Evolutionary conservation across 2,329 filamentous ascomycete genomes (phyloP).

Genomic region (Epicoccum nigrum): DNA sequence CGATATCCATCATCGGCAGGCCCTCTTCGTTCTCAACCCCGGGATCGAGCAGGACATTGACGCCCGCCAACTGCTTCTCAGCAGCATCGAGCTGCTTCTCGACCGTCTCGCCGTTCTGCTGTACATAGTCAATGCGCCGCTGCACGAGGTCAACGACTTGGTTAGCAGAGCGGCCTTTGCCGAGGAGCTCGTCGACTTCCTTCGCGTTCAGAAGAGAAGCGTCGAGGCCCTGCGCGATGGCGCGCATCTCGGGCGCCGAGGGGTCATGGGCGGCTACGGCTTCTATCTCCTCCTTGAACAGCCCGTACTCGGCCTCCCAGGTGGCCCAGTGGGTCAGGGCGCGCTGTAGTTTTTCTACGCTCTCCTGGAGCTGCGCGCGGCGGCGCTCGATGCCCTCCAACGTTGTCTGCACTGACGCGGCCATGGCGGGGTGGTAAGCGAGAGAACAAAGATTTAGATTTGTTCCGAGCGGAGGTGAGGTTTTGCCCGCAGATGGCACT

Average conservation of each 20-base stretch:
- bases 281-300: conserved; percentile 80
- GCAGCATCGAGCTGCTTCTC: conserved; percentile 73
- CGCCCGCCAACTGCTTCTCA: conserved; percentile 71
- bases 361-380: conserved; percentile 75
- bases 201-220: conserved; percentile 68
- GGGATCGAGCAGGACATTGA: conserved; percentile 62
- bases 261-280: conserved; percentile 42
- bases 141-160: conserved; percentile 73
- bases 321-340: conserved; percentile 86
- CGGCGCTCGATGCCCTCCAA: conserved; percentile 76
- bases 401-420: conserved; percentile 51
- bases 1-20: conserved; percentile 84
- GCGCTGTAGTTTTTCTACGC: conserved; percentile 73
- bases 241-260: conserved; percentile 38
- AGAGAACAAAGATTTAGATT: background rate
- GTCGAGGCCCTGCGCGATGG: conserved; percentile 64
- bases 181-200: conserved; percentile 63
- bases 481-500: conserved; percentile 16
- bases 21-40: conserved; percentile 70
- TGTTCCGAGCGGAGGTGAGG: conserved; percentile 5
- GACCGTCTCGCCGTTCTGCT: conserved; percentile 76
- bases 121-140: conserved; percentile 86
- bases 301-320: conserved; percentile 91
- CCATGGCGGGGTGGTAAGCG: conserved; percentile 27
- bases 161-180: conserved; percentile 59